phyloP scores from a whole-genome alignment of 805 yeast genomes.

The Wickerhamiella azymoides region DNA sequence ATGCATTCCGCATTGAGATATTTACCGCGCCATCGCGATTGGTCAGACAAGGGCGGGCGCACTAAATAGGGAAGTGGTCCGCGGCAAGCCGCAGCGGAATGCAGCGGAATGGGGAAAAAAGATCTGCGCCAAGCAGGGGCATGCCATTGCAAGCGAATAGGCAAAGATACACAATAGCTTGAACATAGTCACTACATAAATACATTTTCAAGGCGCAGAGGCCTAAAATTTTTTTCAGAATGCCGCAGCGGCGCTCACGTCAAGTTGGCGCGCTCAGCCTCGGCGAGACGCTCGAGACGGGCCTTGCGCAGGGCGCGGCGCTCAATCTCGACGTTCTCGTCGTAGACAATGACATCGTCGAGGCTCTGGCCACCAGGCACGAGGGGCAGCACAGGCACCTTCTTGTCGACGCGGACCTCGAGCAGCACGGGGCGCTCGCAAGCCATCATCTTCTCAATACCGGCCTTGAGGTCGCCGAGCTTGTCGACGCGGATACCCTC shows the following conservation, averaged over 20 bases:
- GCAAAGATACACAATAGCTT: too few species aligned
- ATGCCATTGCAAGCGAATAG: too few species aligned
- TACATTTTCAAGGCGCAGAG: too few species aligned
- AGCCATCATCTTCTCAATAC: slow-evolving; percentile 55
- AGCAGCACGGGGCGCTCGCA: slow-evolving; percentile 72
- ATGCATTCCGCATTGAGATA: too few species aligned
- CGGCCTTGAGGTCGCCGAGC: slow-evolving; percentile 50
- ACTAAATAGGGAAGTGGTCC: too few species aligned
- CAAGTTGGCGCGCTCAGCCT: slow-evolving; percentile 16
- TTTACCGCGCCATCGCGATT: too few species aligned
- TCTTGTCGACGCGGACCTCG: slow-evolving; percentile 79
- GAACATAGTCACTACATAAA: too few species aligned
- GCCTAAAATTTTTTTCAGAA: too few species aligned
- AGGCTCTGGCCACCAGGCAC: slow-evolving; percentile 93
- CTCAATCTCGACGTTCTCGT: slow-evolving; percentile 63
- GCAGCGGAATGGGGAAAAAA: too few species aligned
- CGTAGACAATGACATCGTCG: slow-evolving; percentile 83
- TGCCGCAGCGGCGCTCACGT: not conserved
- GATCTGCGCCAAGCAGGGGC: too few species aligned
- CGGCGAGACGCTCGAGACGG: slow-evolving; percentile 22
- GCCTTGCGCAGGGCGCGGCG: slow-evolving; percentile 22
- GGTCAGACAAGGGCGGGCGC: too few species aligned
- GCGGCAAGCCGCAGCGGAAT: too few species aligned
- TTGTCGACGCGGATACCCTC: slow-evolving; percentile 61
- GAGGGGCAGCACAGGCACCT: slow-evolving; percentile 96